Evolutionary conservation across 2,329 filamentous ascomycete species (phyloP), one percentile per base, ranked within the genome.

Genomic region (Colletotrichum aenigma): DNA sequence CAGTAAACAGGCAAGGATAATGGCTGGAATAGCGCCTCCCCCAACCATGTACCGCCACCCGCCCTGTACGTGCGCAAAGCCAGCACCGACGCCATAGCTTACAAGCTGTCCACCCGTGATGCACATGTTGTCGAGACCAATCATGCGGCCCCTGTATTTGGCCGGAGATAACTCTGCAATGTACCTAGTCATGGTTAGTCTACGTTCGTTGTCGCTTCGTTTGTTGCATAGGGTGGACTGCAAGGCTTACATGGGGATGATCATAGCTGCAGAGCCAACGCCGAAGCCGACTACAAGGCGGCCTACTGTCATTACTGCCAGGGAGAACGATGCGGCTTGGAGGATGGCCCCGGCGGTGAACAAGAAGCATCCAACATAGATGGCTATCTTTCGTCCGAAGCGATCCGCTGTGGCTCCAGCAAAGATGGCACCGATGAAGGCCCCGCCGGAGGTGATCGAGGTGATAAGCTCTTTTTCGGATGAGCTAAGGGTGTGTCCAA

Each of bases 1-100:
- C 2, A 90, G 83, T 6, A 89, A 82, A 21, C 78, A 80, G 5
- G 78, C 83, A 2, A 89, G 84, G 4, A 87, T 66, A n/a, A 90
- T 81, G 3, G 88, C 83, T 4, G 88, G 88, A 2, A 88, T 69
- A 4, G 82, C 89, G 24, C 88, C 88, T 2, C 86, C 81, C 0
- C 85, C 88, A 5, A 89, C 87, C 85, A 89, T 89, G 56, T 85
- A 87, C 70, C 88, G 79, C 89, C 88, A 90, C n/a, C 86, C 87
- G n/a, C 85, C 80, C 10, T 81, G 76, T 0, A 88, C 84, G 4
- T 85, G 58, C 2, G 84, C 80, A 43, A 88, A 86, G 0, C 79
- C 84, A 3, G 85, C 85, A 26, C 85, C 86, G 6, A 87, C 79
- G 1, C 83, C 85, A 67, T 87, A 88, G 5, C 82, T 81, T 4